Conservation (phyloP, 805 yeast species). For the Helenozyma rhizophorensis region DNA sequence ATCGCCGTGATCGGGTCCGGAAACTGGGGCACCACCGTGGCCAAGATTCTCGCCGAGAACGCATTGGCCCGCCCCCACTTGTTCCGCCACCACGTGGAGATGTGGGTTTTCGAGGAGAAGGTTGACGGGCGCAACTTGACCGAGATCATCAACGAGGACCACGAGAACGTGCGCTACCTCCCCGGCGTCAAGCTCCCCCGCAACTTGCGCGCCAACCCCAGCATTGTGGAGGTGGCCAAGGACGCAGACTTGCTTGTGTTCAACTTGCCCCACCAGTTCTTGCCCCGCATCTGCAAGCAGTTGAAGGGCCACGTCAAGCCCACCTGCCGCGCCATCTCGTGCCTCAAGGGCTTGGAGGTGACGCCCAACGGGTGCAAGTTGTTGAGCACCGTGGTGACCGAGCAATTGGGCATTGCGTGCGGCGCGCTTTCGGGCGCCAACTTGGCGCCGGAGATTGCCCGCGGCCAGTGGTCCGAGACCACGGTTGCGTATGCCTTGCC, state of each 20-base stretch:
- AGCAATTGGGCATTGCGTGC: conserved; percentile 80
- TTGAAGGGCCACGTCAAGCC: conserved; percentile 72
- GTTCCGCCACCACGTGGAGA: conserved; percentile 71
- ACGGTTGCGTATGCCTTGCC: conserved; percentile 89
- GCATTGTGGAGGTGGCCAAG: conserved; percentile 66
- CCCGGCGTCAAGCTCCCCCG: conserved; percentile 83
- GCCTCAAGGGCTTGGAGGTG: conserved; percentile 93
- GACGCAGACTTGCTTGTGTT: conserved; percentile 86
- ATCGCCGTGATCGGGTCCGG: conserved; percentile 77
- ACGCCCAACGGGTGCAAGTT: conserved; percentile 79
- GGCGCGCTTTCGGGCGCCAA: conserved; percentile 98
- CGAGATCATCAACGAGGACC: conserved; percentile 82
- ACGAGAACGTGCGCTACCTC: conserved; percentile 91
- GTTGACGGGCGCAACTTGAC: conserved; percentile 77
- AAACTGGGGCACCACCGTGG: conserved; percentile 97
- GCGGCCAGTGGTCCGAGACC: conserved; percentile 94
- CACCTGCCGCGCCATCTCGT: conserved; percentile 81
- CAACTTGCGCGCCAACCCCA: conserved; percentile 88
- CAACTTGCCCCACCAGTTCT: conserved; percentile 96
- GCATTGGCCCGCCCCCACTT: conserved; percentile 64
- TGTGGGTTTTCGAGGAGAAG: conserved; percentile 96
- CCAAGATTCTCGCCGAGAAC: conserved; percentile 92
- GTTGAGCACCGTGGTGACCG: conserved; percentile 73
- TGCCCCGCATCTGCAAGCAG: conserved; percentile 70
- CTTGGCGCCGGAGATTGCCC: conserved; percentile 95